Evolutionary conservation across 2,329 filamentous ascomycete species (phyloP).

Genomic region (Nemania sp.): DNA sequence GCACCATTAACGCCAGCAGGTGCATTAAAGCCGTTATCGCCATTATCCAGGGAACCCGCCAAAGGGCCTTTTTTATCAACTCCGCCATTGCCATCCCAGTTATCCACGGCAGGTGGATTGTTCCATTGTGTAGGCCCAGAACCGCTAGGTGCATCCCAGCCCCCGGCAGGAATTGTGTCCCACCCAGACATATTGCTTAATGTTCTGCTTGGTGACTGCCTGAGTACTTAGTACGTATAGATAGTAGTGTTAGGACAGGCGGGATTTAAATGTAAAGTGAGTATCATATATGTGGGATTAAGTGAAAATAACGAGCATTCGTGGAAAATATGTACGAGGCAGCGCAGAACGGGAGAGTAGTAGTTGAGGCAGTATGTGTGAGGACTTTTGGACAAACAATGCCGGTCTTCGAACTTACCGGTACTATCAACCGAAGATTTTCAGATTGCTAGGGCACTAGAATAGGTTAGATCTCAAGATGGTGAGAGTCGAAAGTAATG

Average conservation of each 20-base stretch:
- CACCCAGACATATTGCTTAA: constrained; percentile 14
- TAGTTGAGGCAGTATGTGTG: too few relatives aligned
- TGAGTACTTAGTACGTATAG: constrained; percentile 2
- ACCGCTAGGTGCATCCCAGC: constrained; percentile 1
- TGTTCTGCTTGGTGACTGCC: neutral
- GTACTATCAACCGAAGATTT: too few relatives aligned
- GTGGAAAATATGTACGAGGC: too few relatives aligned
- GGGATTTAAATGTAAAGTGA: too few relatives aligned
- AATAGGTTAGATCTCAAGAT: too few relatives aligned
- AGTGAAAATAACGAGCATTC: too few relatives aligned
- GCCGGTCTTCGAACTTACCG: too few relatives aligned
- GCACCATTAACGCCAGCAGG: constrained; percentile 18
- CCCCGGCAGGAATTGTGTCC: neutral
- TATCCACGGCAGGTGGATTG: neutral
- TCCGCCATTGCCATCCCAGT: constrained; percentile 5
- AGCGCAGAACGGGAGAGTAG: too few relatives aligned
- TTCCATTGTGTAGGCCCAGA: constrained; percentile 3
- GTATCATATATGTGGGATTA: too few relatives aligned
- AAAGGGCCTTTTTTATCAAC: too few relatives aligned
- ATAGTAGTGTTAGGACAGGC: neutral
- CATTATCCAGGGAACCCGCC: constrained; percentile 6
- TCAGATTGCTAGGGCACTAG: too few relatives aligned
- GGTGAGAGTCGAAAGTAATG: neutral
- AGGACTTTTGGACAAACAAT: too few relatives aligned
- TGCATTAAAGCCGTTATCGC: constrained; percentile 12